Base-by-base conservation (phyloP, 495 filamentous ascomycete genomes). In the Lasiosphaeriaceae sp. region DNA sequence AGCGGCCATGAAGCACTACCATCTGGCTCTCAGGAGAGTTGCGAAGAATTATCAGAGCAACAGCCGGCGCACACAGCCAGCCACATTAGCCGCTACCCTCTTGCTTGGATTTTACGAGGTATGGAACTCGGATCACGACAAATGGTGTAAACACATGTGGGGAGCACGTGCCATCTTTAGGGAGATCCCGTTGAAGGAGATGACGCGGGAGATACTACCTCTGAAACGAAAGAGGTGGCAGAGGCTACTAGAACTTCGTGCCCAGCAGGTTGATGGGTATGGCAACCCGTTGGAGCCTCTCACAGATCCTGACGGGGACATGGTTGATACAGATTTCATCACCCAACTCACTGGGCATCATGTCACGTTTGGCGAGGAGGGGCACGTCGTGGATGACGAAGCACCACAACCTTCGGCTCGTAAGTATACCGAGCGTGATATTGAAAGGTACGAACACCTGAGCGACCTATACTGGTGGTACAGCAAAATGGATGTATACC, bases 401-500 rank as follows among this genome's bases (percentile, higher is more conserved):
- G 44, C 31, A 7, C 19, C 50, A 11, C 50, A 47, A 21, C 39
- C 44, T n/a, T 47, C 41, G 43, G 22, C 34, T 21, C 23, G 20
- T 11, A 61, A 60, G n/a, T 84, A 87, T 43, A 83, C 84, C 3
- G 77, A 83, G 19, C 87, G 84, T 54, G 90, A 94, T 48, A 79
- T 92, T 49, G 89, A 92, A 57, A 82, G 74, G 22, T 95, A 89
- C 64, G 84, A 90, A 66, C 82, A 89, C 37, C 81, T 95, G 52
- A 83, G 87, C 53, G 94, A 98, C 71, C 76, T 98, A 26, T 96
- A 88, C 73, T 98, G 94, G 94, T 97, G 90, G 91, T 98, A 88
- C 71, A 85, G 80, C 53, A 95, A 96, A 72, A 92, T 96, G 71
- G 94, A 98, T 71, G 82, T 87, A 6, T 90, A 92, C 63, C 93